Base-by-base conservation (phyloP, 75 land plant genomes). In the Picea sitchensis region DNA sequence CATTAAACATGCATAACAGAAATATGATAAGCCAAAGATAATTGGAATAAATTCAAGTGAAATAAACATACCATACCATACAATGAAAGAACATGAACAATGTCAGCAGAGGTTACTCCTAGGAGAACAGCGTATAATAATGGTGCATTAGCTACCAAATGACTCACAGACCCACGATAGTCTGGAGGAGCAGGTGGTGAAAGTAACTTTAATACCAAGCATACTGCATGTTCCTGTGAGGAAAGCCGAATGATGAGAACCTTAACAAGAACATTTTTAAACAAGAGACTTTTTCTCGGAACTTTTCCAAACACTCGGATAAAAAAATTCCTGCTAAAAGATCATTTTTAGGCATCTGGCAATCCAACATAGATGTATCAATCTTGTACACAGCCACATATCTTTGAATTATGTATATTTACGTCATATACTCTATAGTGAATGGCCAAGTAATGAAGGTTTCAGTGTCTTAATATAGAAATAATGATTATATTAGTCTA, bases 41-140 rank as follows among this genome's bases (percentile, higher is more conserved):
- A 8, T 26, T 30, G 14, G 26, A 61, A 58, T 56, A 57, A 41
- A 32, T 63, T 61, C 44, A 60, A 58, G 57, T 18, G 38, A 57
- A 75, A 73, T n/a, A 15, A 58, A 56, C 86, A 73, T 90, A 91
- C 93, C 89, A 90, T 78, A 20, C 93, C 93, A 87, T 91, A 86
- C 71, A 91, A 76, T 77, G 92, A 90, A 6, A 91, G 77, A 59
- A 91, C 85, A 79, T 91, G 93, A 36, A 87, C 87, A 77, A 76
- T 81, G 76, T 91, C 93, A 44, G 87, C 64, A 68, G 84, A 82
- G 21, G 84, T 84, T 9, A 81, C 64, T 14, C 83, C 89, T 62
- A 85, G 75, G 51, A 89, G 77, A 6, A 87, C 54, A 57, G 90
- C 80, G 82, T 76, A 79, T 20, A 91, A 82, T 84, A 91, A 82